phyloP scores from a whole-genome alignment of 1,284 basidiomycete species.

The Boletus sp. region DNA sequence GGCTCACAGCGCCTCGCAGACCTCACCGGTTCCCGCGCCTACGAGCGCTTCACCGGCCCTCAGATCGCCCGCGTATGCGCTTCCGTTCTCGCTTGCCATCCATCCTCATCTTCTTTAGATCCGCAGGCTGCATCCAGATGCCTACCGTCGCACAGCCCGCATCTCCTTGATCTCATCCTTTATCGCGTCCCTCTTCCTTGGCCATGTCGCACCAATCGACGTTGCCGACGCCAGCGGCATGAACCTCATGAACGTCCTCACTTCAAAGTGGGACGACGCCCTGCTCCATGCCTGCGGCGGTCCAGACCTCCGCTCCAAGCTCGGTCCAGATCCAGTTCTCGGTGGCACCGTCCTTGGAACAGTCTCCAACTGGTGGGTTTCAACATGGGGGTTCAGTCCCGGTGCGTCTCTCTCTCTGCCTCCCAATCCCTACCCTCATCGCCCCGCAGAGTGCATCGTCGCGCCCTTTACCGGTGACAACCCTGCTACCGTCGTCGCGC shows the following conservation, averaged over 20 bases:
- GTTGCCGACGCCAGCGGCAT: constrained; percentile 11
- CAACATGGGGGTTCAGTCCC: constrained; percentile 11
- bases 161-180: constrained; percentile 13
- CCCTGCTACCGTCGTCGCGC: constrained; percentile 82
- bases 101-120: neutral
- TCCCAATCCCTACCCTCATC: constrained; percentile 18
- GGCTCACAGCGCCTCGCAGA: constrained; percentile 5
- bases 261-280: constrained; percentile 5
- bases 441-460: constrained; percentile 72
- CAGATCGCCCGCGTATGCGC: constrained; percentile 8
- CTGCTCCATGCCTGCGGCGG: constrained; percentile 8
- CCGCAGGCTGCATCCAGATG: constrained; percentile 1
- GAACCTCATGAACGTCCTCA: constrained; percentile 14
- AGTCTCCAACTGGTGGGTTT: constrained; percentile 11
- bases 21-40: constrained; percentile 6
- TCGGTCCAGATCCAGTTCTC: constrained; percentile 6
- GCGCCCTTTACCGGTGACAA: constrained; percentile 93
- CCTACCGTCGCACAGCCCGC: constrained; percentile 1
- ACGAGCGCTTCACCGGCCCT: constrained; percentile 10
- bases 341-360: constrained; percentile 12
- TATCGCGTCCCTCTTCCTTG: constrained; percentile 8
- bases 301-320: constrained; percentile 4
- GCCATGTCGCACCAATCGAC: constrained; percentile 11
- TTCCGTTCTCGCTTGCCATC: no score
- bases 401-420: neutral